These are phyloP conservation scores for Debaryomyces castellii DNA, from an alignment of 805 yeast species.

Conservation along the genomic window DNA sequence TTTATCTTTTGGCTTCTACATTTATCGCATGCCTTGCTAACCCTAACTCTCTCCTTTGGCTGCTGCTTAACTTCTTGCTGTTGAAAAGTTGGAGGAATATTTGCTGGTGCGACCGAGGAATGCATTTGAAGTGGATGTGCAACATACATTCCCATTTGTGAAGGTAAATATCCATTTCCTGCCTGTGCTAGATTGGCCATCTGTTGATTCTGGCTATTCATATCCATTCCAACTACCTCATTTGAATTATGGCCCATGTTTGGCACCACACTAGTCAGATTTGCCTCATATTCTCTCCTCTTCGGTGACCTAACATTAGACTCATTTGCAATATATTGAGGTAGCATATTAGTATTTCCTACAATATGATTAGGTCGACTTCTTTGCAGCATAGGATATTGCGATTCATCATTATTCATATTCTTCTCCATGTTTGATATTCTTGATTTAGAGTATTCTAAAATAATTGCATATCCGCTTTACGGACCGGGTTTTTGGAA, in stretches of 20 bases:
- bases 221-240: neutral
- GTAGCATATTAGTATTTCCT: neutral
- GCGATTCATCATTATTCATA: neutral
- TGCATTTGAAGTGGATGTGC: slow-evolving; percentile 1
- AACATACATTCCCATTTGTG: neutral
- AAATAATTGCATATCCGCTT: slow-evolving; percentile 1
- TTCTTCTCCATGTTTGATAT: neutral
- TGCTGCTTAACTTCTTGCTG: neutral
- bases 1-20: slow-evolving; percentile 57
- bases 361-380: neutral
- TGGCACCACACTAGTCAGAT: neutral
- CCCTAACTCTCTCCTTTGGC: slow-evolving; percentile 33
- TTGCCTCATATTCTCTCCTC: neutral
- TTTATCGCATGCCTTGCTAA: slow-evolving; percentile 54
- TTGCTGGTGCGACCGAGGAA: neutral
- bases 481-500: neutral
- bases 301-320: slow-evolving; percentile 1
- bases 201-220: neutral
- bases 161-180: neutral
- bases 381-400: neutral
- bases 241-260: neutral
- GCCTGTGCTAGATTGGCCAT: neutral
- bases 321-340: slow-evolving; percentile 1
- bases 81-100: neutral
- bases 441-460: neutral